Percentiles rank a stretch among this genome's conserved stretches.
These are phyloP conservation scores for Phlebopus sp. DNA, from an alignment of 1,284 basidiomycete species.

Conservation along the genomic window DNA sequence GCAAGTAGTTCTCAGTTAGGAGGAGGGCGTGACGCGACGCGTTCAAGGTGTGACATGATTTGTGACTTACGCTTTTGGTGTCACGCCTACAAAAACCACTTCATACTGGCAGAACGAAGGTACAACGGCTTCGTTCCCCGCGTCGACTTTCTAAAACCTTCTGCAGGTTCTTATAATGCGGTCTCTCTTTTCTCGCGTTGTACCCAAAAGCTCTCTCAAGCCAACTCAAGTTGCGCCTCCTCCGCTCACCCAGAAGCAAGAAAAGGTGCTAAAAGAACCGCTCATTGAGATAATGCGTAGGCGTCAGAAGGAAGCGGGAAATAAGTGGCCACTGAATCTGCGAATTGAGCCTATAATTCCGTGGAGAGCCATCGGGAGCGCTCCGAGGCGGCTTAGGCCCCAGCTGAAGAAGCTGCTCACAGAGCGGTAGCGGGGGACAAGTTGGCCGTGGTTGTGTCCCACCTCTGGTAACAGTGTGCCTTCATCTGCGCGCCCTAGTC, in stretches of 20 bases:
- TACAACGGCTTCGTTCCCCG: neutral
- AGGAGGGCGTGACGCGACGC: slow-evolving; percentile 16
- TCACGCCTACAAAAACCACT: neutral
- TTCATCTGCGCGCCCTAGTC: no score
- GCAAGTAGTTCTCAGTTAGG: no score
- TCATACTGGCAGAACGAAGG: neutral
- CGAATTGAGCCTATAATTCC: slow-evolving; percentile 42
- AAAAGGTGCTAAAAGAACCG: slow-evolving; percentile 30
- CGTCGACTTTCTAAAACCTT: neutral
- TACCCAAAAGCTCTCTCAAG: slow-evolving; percentile 36
- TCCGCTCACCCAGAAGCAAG: slow-evolving; percentile 31
- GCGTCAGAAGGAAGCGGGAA: slow-evolving; percentile 37
- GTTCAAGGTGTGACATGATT: slow-evolving; percentile 1
- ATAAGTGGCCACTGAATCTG: slow-evolving; percentile 41
- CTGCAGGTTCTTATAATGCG: slow-evolving; percentile 5
- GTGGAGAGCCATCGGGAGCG: slow-evolving; percentile 36
- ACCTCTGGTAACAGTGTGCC: no score
- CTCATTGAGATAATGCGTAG: slow-evolving; percentile 41
- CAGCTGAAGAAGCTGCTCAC: slow-evolving; percentile 38
- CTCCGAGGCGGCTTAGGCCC: slow-evolving; percentile 33
- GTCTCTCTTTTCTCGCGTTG: slow-evolving; percentile 38
- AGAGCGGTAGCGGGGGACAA: slow-evolving; percentile 29
- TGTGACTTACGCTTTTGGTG: neutral
- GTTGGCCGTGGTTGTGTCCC: neutral
- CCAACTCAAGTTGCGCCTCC: slow-evolving; percentile 23